A percentile compares a stretch with the other conserved stretches of the same genome.
Conservation (phyloP, 371 early-diverging fungal genomes). For the Capniomyces stellatus region DNA sequence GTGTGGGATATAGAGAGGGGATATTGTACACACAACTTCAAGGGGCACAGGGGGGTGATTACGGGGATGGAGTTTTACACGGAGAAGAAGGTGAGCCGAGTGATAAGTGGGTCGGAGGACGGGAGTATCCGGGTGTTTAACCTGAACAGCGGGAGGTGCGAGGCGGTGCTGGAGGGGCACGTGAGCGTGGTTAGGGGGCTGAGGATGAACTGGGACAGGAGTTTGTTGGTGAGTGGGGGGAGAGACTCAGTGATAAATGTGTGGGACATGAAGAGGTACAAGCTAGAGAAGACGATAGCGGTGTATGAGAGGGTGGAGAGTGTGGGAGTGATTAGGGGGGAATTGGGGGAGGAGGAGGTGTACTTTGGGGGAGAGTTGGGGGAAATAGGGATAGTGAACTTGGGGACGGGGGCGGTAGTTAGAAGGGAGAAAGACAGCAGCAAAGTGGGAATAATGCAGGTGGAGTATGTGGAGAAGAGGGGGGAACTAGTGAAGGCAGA, state of each 20-base stretch:
- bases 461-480: conserved; percentile 29
- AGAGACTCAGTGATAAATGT: conserved; percentile 89
- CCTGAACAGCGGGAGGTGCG: conserved; percentile 47
- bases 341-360: conserved; percentile 27
- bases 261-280: conserved; percentile 57
- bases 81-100: conserved; percentile 29
- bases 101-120: conserved; percentile 78
- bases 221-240: conserved; percentile 65
- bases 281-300: conserved; percentile 65
- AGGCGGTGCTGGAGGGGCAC: conserved; percentile 61
- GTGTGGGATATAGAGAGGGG: conserved; percentile 90
- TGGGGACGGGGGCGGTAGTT: conserved; percentile 17
- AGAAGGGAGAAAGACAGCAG: conserved; percentile 20
- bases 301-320: conserved; percentile 40
- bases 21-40: conserved; percentile 88
- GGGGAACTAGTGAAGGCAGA: conserved; percentile 52
- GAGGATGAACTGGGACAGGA: conserved; percentile 53
- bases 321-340: conserved; percentile 1
- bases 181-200: conserved; percentile 83
- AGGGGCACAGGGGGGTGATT: conserved; percentile 81
- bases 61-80: conserved; percentile 68
- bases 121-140: conserved; percentile 83
- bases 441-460: conserved; percentile 16
- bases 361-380: conserved; percentile 77
- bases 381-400: conserved; percentile 20